These are phyloP conservation scores for Hyphopichia fennica DNA, from an alignment of 1,139 yeast species.

Conservation along the genomic window DNA sequence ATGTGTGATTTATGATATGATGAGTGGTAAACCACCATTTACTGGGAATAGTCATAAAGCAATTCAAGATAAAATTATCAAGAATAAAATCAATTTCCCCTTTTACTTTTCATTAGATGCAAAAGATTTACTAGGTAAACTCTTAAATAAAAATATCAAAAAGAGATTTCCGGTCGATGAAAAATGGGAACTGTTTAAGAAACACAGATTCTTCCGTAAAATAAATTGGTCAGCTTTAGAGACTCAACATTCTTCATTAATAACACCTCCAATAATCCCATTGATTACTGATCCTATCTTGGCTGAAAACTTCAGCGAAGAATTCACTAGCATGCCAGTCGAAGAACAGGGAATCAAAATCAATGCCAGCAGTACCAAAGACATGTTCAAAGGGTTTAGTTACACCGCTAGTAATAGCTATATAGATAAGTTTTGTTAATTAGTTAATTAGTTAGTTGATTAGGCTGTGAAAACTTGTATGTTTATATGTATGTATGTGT, in stretches of 20 bases:
- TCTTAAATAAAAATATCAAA: slow-evolving; percentile 69
- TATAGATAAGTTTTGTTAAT: slow-evolving; percentile 15
- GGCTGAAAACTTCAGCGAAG: slow-evolving; percentile 34
- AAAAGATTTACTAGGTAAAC: slow-evolving; percentile 68
- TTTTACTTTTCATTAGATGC: slow-evolving; percentile 79
- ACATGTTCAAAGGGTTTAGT: slow-evolving; percentile 25
- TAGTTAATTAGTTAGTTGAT: neutral
- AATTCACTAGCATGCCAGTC: slow-evolving; percentile 22
- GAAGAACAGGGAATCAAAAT: slow-evolving; percentile 18
- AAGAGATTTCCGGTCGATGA: slow-evolving; percentile 70
- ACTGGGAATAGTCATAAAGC: slow-evolving; percentile 81
- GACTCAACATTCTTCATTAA: slow-evolving; percentile 15
- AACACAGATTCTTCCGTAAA: slow-evolving; percentile 33
- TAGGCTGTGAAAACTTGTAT: neutral
- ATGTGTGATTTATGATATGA: slow-evolving; percentile 70
- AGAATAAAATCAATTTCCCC: slow-evolving; percentile 69
- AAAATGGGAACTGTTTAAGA: slow-evolving; percentile 32
- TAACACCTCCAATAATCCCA: slow-evolving; percentile 30
- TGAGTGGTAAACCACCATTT: slow-evolving; percentile 91
- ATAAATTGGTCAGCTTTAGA: slow-evolving; percentile 28
- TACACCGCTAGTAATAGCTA: slow-evolving; percentile 31
- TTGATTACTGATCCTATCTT: slow-evolving; percentile 34
- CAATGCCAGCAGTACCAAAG: neutral
- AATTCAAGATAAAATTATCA: slow-evolving; percentile 74
- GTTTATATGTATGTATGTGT: no score